Base-by-base conservation (phyloP, 2,329 filamentous ascomycete species). In the Aspergillus sp. region DNA sequence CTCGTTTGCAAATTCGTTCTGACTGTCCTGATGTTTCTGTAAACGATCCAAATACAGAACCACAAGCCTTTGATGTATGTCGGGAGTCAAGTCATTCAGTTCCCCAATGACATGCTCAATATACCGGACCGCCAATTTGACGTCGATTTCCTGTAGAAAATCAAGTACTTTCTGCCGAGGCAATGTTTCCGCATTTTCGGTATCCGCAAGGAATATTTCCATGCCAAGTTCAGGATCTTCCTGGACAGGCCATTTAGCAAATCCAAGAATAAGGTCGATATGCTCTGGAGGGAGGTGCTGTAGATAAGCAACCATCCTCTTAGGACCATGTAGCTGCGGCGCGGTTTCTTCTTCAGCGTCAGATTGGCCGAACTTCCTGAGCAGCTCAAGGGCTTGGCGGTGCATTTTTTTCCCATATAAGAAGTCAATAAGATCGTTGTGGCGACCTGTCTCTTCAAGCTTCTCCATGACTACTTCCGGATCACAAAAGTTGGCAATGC, bases 361-460 rank as follows among this genome's bases (percentile, higher is more conserved):
- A 2, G 82, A 80, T 26, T 83, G 84, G 17, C 93, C 93, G 65
- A 97, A 97, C 62, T 88, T 89, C 64, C 85, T 84, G 1, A 99
- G 81, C 30, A 97, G 78, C 63, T 91, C 89, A 17, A 99, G 78
- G 0, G 95, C 93, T 68, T 96, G 88, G 17, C 88, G 86, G 74
- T 99, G 95, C 41, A 98, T 82, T 72, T 89, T 93, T 78, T 99
- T 99, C 62, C 95, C 95, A 67, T 96, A 91, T 64, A 98, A 87
- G 71, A 99, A 99, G 72, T 98, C 93, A n/a, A 99, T 92, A 2
- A 99, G 80, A 75, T 98, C 93, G 51, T 89, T 93, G 74, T 96
- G 97, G 32, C 93, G 86, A 57, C 90, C 90, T 41, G 88, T 91
- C 71, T 96, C 91, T 58, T 96, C 86, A 4, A 99, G 80, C 66